Percentiles rank a stretch among this genome's conserved stretches.
Conservation (phyloP, 495 filamentous ascomycete species). For the Friedmanniomyces simplex region DNA sequence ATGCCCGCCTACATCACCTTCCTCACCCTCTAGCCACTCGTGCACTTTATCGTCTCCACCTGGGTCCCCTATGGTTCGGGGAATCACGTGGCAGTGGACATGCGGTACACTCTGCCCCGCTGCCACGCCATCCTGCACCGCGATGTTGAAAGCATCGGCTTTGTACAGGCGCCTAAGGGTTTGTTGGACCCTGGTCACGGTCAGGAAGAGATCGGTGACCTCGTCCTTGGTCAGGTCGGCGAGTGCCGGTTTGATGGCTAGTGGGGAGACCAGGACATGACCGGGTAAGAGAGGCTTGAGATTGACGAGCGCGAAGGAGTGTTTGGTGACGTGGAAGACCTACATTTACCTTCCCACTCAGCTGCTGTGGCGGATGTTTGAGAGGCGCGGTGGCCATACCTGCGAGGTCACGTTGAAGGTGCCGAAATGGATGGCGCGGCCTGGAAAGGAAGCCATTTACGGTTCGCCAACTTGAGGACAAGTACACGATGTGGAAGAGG, state of each 20-base stretch:
- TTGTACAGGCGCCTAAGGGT: conserved; percentile 70
- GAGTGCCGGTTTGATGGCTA: conserved; percentile 55
- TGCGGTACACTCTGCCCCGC: conserved; percentile 88
- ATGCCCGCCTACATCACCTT: conserved; percentile 66
- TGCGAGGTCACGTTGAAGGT: conserved; percentile 55
- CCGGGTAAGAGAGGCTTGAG: conserved; percentile 89
- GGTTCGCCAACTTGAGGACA: too few species aligned
- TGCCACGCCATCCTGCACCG: conserved; percentile 79
- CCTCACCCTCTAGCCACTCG: conserved; percentile 69
- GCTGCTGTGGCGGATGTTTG: not conserved
- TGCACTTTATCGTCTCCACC: conserved; percentile 61
- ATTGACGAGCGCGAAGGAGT: conserved; percentile 81
- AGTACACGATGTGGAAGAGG: too few species aligned
- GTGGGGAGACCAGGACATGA: conserved; percentile 75
- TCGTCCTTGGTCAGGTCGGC: conserved; percentile 64
- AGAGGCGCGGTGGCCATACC: conserved; percentile 26
- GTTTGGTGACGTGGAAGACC: conserved; percentile 76
- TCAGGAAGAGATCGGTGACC: conserved; percentile 70
- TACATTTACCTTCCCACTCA: conserved; percentile 27
- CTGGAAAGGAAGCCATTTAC: conserved; percentile 9
- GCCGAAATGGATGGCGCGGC: conserved; percentile 45
- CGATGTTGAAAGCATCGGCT: conserved; percentile 78
- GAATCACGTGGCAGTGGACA: conserved; percentile 90
- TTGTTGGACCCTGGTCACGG: conserved; percentile 68
- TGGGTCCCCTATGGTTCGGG: conserved; percentile 50